These are phyloP conservation scores for Stropharia rugosoannulata DNA, from an alignment of 768 basidiomycete genomes.

Conservation along the genomic window DNA sequence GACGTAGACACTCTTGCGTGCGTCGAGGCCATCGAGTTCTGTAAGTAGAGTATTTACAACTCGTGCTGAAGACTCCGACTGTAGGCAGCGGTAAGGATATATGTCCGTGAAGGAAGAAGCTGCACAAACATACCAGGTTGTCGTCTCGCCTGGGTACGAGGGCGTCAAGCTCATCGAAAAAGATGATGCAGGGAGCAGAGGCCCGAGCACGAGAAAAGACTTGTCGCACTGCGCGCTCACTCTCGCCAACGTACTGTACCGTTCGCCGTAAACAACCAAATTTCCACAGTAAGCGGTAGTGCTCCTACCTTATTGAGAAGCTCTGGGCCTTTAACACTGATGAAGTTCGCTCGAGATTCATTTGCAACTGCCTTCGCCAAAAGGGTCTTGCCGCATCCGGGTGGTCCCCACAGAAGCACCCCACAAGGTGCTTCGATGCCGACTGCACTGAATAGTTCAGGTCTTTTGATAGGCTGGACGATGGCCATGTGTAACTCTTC, in stretches of 20 bases:
- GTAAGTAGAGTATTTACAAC: slow-evolving; percentile 94
- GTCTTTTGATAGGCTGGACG: slow-evolving; percentile 89
- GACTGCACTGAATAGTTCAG: slow-evolving; percentile 84
- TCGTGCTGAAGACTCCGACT: slow-evolving; percentile 92
- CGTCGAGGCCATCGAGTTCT: slow-evolving; percentile 89
- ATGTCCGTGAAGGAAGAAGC: background rate
- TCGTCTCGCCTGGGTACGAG: slow-evolving; percentile 91
- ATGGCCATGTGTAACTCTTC: slow-evolving; percentile 98
- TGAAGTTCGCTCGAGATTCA: slow-evolving; percentile 94
- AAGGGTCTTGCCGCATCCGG: slow-evolving; percentile 96
- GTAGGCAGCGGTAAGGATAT: background rate
- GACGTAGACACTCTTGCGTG: slow-evolving; percentile 85
- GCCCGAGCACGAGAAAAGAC: slow-evolving; percentile 93
- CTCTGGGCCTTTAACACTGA: slow-evolving; percentile 97
- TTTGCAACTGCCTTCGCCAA: slow-evolving; percentile 99
- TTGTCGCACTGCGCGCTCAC: slow-evolving; percentile 91
- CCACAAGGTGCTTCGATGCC: slow-evolving; percentile 93
- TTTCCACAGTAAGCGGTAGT: background rate
- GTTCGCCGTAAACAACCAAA: background rate
- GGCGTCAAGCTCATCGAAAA: slow-evolving; percentile 94
- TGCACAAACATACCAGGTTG: slow-evolving; percentile 58
- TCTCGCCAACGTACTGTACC: slow-evolving; percentile 91
- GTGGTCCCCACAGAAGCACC: slow-evolving; percentile 97
- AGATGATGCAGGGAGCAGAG: slow-evolving; percentile 92
- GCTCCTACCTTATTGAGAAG: slow-evolving; percentile 85